Base-by-base conservation (phyloP, 2,329 filamentous ascomycete species). In the Aspergillus caelatus region DNA sequence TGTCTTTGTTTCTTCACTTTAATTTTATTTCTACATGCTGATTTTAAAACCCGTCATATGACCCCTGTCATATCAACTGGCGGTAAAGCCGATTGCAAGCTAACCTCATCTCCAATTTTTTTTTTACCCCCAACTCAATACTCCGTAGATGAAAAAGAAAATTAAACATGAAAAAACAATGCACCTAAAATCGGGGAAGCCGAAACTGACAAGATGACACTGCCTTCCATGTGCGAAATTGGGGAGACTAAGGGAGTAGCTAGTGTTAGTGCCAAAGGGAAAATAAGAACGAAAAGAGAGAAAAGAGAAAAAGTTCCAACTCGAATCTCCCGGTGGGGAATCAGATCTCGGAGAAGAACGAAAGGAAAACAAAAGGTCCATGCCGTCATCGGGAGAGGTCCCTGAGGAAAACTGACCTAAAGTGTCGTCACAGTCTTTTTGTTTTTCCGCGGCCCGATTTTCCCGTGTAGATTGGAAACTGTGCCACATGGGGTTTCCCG, bases 191-290 rank as follows among this genome's bases (percentile, higher is more conserved):
- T 50, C 57, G 57, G 57, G 34, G 57, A 59, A 53, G 57, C 45
- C 57, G 57, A 59, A 21, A 34, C 56, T 58, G 30, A 14, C 28
- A 48, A 23, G 16, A 36, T 55, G 48, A 46, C 60, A 58, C 46
- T 45, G 55, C 60, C 60, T 45, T 48, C n/a, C 26, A 28, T 50
- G 46, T 50, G 46, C 45, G 21, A 26, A 48, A 48, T 10, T 23
- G 10, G 45, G 45, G 21, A 36, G 23, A 48, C 45, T 48, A 48
- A 16, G 12, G 6, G 23, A 4, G 6, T 21, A 7, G 26, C 30
- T 28, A 45, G 41, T 12, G n/a, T 11, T 21, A 10, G n/a, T 16
- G 12, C 9, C 8, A 50, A 28, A 14, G 19, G 23, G 14, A 14
- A 16, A 14, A 50, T 26, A 26, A 28, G 5, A 26, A 16, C n/a